phyloP scores from a whole-genome alignment of 257 asterid species.

The Solanum lycopersicoides region DNA sequence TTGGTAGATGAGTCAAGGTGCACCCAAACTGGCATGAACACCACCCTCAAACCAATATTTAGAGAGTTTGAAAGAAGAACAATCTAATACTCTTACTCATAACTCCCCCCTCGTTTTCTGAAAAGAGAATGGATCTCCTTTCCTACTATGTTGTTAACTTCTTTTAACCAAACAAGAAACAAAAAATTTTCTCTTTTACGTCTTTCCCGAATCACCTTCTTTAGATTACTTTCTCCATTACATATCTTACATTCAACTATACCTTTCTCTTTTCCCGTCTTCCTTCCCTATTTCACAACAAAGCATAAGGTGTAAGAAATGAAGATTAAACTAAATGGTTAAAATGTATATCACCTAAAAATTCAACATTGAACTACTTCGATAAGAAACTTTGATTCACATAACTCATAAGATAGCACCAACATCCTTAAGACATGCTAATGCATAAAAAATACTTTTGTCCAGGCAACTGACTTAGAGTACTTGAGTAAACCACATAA shows the following conservation, averaged over 20 bases:
- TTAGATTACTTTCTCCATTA: neutral
- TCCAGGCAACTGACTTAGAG: neutral
- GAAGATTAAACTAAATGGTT: neutral
- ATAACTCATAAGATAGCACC: neutral
- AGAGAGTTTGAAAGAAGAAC: neutral
- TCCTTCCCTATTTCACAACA: neutral
- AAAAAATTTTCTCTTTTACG: neutral
- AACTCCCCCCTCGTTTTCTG: neutral
- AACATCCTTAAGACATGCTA: neutral
- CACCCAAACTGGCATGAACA: neutral
- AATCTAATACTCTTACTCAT: neutral
- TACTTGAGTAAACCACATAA: neutral
- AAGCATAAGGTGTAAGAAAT: neutral
- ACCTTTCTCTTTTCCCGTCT: neutral
- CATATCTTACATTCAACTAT: neutral
- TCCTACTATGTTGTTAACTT: neutral
- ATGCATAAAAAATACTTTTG: neutral
- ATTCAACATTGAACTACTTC: neutral
- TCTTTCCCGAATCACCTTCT: neutral
- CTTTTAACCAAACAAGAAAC: neutral
- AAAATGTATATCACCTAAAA: neutral
- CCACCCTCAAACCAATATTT: neutral
- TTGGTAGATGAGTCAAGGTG: neutral
- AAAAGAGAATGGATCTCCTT: neutral
- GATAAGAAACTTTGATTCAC: neutral